Conservation (phyloP, 2,329 filamentous ascomycete species). For the Golovinomyces cichoracearum region DNA sequence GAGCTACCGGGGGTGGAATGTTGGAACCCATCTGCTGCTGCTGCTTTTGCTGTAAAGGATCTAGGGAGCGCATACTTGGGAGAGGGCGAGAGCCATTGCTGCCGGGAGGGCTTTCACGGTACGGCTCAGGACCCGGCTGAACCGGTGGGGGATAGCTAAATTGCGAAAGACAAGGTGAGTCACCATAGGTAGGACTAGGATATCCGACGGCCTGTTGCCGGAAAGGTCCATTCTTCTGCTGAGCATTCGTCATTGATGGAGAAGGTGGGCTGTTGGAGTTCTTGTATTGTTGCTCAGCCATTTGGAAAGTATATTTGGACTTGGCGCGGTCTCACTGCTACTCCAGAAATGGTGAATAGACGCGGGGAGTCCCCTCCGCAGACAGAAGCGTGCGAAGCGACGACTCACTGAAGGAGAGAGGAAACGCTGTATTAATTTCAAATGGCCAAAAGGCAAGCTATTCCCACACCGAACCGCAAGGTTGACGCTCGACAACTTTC, state of each 20-base stretch:
- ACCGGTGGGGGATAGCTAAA: slow-evolving; percentile 21
- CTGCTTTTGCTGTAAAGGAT: slow-evolving; percentile 17
- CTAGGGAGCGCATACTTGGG: slow-evolving; percentile 24
- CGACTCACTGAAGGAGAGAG: too few species aligned
- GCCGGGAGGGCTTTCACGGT: slow-evolving; percentile 21
- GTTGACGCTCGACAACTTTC: not conserved
- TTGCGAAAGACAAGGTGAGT: slow-evolving; percentile 20
- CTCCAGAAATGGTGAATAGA: not conserved
- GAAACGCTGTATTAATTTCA: too few species aligned
- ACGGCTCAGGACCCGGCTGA: slow-evolving; percentile 17
- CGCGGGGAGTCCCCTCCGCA: not conserved
- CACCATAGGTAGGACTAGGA: slow-evolving; percentile 23
- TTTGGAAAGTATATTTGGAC: not conserved
- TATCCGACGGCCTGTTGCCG: slow-evolving; percentile 15
- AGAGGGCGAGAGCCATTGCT: slow-evolving; percentile 22
- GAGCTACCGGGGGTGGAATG: slow-evolving; percentile 25
- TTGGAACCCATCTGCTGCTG: slow-evolving; percentile 24
- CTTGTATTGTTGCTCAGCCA: slow-evolving; percentile 2
- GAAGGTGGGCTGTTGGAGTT: slow-evolving; percentile 13
- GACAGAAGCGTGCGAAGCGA: not conserved
- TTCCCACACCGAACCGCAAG: too few species aligned
- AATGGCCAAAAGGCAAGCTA: too few species aligned
- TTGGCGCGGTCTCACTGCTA: slow-evolving; percentile 1
- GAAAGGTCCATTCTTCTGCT: slow-evolving; percentile 9
- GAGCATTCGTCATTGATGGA: slow-evolving; percentile 15